Base-by-base conservation (phyloP, 805 yeast genomes). In the Candida germanica region DNA sequence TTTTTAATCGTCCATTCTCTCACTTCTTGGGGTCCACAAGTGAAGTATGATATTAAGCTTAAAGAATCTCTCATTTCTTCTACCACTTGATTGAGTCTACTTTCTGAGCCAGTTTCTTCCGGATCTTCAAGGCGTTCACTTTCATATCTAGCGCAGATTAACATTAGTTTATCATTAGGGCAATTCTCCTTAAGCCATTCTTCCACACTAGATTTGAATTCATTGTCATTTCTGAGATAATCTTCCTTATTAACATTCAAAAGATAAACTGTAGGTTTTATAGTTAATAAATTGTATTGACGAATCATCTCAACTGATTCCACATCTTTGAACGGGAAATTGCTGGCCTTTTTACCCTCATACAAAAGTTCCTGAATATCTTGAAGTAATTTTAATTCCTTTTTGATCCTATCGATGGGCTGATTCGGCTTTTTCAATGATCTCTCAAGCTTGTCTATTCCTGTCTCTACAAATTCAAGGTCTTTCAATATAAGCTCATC, bases 1-100 rank as follows among this genome's bases (percentile, higher is more conserved):
- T 70, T 69, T 54, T 89, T 73, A 36, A 88, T 71, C 12, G 88
- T 83, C 97, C 97, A 88, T 58, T 88, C 95, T 52, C 91, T 69
- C 7, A 84, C 89, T 60, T 88, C 96, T 34, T 72, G 69, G 17
- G 80, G 80, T 19, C 96, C 96, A 54, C 94, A 85, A 0, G 97
- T 88, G 64, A 83, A 88, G 59, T 77, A 88, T 26, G 94, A 83
- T 15, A 87, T 84, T 54, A 88, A 67, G 35, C 80, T 77, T 40
- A 88, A 67, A 39, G 77, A 73, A 40, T 67, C 58, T 54, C 94
- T 74, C 84, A 87, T 82, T 40, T 74, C 69, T 12, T 63, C 56
- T 26, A 87, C 80, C 29, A 83, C 76, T 33, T 61, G 60, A n/a
- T 87, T 82, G 33, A 86, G 64, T 7, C 80, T 79, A 25, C 82